A percentile compares a stretch with the other conserved stretches of the same genome.
These are phyloP conservation scores for Scutellaria barbata DNA, from an alignment of 257 asterid species.

Conservation along the genomic window DNA sequence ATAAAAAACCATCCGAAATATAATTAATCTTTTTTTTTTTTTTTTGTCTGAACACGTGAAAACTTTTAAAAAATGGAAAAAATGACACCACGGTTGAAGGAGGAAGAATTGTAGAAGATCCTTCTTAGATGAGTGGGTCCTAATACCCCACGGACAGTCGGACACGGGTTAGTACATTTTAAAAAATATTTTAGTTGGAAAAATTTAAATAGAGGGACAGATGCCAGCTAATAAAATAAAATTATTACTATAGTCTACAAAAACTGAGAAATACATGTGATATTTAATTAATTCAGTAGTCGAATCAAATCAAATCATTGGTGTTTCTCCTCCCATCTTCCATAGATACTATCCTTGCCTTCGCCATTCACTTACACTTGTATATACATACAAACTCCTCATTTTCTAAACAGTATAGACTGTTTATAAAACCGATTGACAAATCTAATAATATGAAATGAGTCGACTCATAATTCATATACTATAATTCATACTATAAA, in stretches of 20 bases:
- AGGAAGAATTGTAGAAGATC: no score
- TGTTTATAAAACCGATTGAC: no score
- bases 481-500: no score
- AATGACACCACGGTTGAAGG: no score
- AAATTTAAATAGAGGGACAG: neutral
- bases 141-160: conserved; percentile 18
- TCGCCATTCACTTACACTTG: neutral
- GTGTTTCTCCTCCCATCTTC: conserved; percentile 31
- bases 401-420: no score
- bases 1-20: no score
- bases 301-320: conserved; percentile 54
- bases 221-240: conserved; percentile 43
- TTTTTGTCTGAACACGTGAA: no score
- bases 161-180: neutral
- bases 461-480: no score
- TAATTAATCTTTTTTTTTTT: no score
- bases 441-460: no score
- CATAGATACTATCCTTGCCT: neutral
- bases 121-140: neutral
- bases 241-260: neutral
- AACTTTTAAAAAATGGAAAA: no score
- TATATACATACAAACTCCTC: neutral
- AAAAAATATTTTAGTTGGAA: neutral
- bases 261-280: conserved; percentile 50
- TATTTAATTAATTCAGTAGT: conserved; percentile 34